Evolutionary conservation across 331 rosid species (phyloP).

Genomic region (Quercus phellos): DNA sequence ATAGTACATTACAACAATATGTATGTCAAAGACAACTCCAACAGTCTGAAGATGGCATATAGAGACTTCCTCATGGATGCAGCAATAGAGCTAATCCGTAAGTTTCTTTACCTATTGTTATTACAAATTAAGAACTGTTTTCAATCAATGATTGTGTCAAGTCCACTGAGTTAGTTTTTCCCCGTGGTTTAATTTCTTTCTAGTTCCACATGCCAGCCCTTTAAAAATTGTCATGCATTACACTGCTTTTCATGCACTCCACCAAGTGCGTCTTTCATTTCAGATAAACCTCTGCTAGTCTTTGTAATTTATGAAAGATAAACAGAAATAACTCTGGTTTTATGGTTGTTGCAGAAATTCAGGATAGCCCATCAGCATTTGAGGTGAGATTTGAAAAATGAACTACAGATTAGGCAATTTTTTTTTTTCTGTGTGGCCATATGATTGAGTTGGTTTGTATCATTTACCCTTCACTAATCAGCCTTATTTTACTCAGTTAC

Average conservation of each 20-base stretch:
- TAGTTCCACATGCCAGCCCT: background rate
- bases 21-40: constrained; percentile 35
- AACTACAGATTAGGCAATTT: background rate
- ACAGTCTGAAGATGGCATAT: constrained; percentile 6
- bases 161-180: background rate
- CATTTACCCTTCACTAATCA: background rate
- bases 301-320: background rate
- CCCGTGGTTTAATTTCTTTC: background rate
- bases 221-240: background rate
- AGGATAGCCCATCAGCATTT: background rate
- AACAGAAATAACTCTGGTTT: background rate
- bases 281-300: background rate
- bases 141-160: background rate
- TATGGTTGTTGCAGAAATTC: background rate
- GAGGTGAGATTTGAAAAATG: constrained; percentile 22
- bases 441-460: background rate
- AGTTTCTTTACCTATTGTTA: background rate
- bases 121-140: background rate
- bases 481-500: constrained; percentile 22
- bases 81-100: constrained; percentile 20
- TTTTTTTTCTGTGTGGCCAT: background rate
- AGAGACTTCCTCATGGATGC: constrained; percentile 37
- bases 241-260: background rate
- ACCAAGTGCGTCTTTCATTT: background rate
- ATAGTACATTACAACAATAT: constrained; percentile 32